These are phyloP conservation scores for Dictyostelium brefeldianum DNA, from an alignment of 78 protist genomes.

Conservation along the genomic window DNA sequence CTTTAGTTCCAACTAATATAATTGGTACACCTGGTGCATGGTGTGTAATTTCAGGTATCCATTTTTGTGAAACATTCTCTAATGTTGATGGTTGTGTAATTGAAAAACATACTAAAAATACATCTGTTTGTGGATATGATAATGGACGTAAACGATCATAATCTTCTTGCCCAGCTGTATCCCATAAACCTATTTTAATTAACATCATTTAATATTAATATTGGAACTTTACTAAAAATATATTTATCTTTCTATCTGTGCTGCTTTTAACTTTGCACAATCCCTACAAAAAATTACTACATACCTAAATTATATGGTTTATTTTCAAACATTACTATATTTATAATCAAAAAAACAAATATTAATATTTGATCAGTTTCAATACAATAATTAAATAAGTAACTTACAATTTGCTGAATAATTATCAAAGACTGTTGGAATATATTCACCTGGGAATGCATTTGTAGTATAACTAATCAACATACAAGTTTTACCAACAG, in stretches of 20 bases:
- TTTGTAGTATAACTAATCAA: slow-evolving; percentile 94
- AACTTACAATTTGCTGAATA: slow-evolving; percentile 78
- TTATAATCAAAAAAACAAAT: no score
- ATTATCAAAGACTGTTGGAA: slow-evolving; percentile 85
- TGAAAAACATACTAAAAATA: slow-evolving; percentile 91
- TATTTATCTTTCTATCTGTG: no score
- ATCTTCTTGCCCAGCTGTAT: slow-evolving; percentile 98
- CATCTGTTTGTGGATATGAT: slow-evolving; percentile 96
- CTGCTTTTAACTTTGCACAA: no score
- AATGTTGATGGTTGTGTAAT: slow-evolving; percentile 88
- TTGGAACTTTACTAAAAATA: no score
- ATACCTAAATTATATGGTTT: slow-evolving; percentile 54
- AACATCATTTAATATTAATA: no score
- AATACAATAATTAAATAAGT: no score
- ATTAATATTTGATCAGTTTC: no score
- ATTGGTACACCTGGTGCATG: slow-evolving; percentile 87
- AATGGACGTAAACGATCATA: slow-evolving; percentile 98
- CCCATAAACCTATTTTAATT: slow-evolving; percentile 86
- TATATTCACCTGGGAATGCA: slow-evolving; percentile 93
- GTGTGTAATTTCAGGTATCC: slow-evolving; percentile 93
- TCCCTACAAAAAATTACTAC: no score
- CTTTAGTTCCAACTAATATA: slow-evolving; percentile 89
- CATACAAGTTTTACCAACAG: slow-evolving; percentile 94
- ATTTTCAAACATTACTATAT: slow-evolving; percentile 48
- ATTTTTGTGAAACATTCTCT: slow-evolving; percentile 89